A percentile compares a stretch with the other conserved stretches of the same genome.
Conservation (phyloP, 768 basidiomycete genomes). For the Mycena belliarum region DNA sequence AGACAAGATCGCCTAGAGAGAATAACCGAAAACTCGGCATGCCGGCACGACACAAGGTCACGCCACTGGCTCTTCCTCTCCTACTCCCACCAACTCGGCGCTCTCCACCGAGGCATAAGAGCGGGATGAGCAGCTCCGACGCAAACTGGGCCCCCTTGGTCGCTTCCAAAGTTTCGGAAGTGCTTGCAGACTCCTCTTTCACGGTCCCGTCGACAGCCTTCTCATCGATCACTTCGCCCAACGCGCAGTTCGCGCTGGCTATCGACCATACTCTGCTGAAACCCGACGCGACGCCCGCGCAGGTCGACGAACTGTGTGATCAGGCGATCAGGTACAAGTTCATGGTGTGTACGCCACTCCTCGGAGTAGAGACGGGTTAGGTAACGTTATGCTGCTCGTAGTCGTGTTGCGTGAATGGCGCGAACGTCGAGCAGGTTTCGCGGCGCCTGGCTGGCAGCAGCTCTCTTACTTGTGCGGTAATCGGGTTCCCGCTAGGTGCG, state of each 20-base stretch:
- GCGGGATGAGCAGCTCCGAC: constrained; percentile 32
- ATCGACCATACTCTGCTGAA: constrained; percentile 56
- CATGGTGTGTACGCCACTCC: constrained; percentile 35
- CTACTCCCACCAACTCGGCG: too few species aligned
- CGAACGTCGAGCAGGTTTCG: constrained; percentile 43
- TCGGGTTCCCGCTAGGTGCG: constrained; percentile 55
- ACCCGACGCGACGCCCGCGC: constrained; percentile 45
- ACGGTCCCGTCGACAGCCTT: constrained; percentile 27
- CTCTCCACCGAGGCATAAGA: too few species aligned
- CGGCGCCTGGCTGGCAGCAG: constrained; percentile 38
- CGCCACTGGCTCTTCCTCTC: too few species aligned
- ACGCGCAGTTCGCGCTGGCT: constrained; percentile 35
- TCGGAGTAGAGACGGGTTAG: too few species aligned
- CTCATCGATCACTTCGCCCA: constrained; percentile 20
- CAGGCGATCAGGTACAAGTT: constrained; percentile 50
- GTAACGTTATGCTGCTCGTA: constrained; percentile 19
- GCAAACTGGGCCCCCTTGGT: constrained; percentile 36
- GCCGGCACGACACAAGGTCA: too few species aligned
- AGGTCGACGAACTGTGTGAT: constrained; percentile 49
- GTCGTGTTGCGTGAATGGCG: constrained; percentile 56
- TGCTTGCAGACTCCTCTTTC: constrained; percentile 17
- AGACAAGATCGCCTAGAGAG: too few species aligned
- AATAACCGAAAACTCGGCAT: too few species aligned
- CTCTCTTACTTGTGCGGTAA: constrained; percentile 45
- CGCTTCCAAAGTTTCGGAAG: constrained; percentile 29